These are phyloP conservation scores for Fomes fomentarius DNA, from an alignment of 1,284 basidiomycete species.

Conservation along the genomic window DNA sequence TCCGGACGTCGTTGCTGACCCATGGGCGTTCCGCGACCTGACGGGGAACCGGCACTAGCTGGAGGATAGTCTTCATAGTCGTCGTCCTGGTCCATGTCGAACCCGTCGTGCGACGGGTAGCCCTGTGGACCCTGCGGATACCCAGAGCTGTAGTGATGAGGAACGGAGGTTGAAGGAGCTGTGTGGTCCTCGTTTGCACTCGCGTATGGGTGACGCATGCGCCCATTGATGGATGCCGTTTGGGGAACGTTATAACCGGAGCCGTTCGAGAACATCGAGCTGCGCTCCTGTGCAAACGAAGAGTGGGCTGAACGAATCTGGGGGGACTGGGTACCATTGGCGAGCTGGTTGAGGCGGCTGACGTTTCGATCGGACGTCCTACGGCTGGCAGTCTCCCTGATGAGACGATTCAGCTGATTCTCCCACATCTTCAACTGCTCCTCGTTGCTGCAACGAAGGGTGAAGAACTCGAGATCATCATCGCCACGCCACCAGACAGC, in stretches of 20 bases:
- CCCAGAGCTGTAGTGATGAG: slow-evolving; percentile 21
- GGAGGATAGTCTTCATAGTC: slow-evolving; percentile 75
- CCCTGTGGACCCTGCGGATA: slow-evolving; percentile 54
- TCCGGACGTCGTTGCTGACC: slow-evolving; percentile 58
- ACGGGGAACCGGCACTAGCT: slow-evolving; percentile 48
- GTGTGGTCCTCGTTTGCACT: slow-evolving; percentile 28
- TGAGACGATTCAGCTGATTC: slow-evolving; percentile 84
- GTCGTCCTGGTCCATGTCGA: slow-evolving; percentile 69
- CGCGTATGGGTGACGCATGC: slow-evolving; percentile 33
- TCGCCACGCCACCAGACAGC: slow-evolving; percentile 96
- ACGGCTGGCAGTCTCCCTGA: slow-evolving; percentile 69
- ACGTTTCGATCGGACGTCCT: slow-evolving; percentile 63
- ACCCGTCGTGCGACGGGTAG: slow-evolving; percentile 66
- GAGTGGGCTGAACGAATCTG: slow-evolving; percentile 27
- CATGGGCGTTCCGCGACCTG: slow-evolving; percentile 73
- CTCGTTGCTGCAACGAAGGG: slow-evolving; percentile 90
- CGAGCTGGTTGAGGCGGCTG: slow-evolving; percentile 41
- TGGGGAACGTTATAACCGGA: slow-evolving; percentile 25
- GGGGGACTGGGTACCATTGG: slow-evolving; percentile 48
- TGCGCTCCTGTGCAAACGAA: slow-evolving; percentile 26
- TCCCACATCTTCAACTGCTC: slow-evolving; percentile 96
- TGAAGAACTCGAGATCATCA: slow-evolving; percentile 91
- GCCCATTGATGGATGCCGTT: slow-evolving; percentile 29
- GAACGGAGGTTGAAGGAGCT: slow-evolving; percentile 31
- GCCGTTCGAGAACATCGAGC: slow-evolving; percentile 33